Evolutionary conservation across 768 basidiomycete species (phyloP).

Genomic region (Crucibulum laeve): DNA sequence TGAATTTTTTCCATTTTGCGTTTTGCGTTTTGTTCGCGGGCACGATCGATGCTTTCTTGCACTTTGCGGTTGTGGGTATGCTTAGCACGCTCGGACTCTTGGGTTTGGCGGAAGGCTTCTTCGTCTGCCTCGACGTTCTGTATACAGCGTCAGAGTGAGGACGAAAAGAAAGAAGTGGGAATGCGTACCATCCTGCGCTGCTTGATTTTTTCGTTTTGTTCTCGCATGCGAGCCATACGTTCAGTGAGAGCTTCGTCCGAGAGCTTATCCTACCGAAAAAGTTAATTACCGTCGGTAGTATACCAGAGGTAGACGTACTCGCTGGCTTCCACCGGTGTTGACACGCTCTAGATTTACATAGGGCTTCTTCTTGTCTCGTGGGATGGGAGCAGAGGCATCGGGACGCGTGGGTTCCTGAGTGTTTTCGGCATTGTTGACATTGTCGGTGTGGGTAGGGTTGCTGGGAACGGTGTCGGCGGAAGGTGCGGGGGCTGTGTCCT

Average conservation of each 20-base stretch:
- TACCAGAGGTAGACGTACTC: slow-evolving; percentile 38
- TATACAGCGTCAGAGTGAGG: slow-evolving; percentile 1
- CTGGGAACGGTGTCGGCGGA: neutral
- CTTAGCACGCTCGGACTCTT: slow-evolving; percentile 59
- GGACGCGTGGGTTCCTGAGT: slow-evolving; percentile 13
- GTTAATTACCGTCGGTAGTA: neutral
- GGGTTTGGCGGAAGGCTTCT: slow-evolving; percentile 68
- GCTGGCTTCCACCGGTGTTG: slow-evolving; percentile 73
- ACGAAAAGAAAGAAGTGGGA: neutral
- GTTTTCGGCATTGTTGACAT: slow-evolving; percentile 7
- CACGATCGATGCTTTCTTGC: slow-evolving; percentile 64
- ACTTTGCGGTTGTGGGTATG: slow-evolving; percentile 56
- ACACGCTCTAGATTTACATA: slow-evolving; percentile 84
- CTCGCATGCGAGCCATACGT: slow-evolving; percentile 64
- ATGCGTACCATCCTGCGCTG: slow-evolving; percentile 54
- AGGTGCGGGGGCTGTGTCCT: slow-evolving; percentile 8
- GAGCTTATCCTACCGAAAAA: slow-evolving; percentile 56
- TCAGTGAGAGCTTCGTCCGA: slow-evolving; percentile 64
- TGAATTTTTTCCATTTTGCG: slow-evolving; percentile 79
- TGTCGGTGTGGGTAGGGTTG: too few relatives aligned
- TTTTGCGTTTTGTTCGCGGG: slow-evolving; percentile 75
- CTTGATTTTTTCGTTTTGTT: slow-evolving; percentile 76
- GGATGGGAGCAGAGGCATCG: slow-evolving; percentile 12
- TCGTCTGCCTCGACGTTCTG: slow-evolving; percentile 82
- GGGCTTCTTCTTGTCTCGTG: slow-evolving; percentile 58